phyloP scores from a whole-genome alignment of 2,329 filamentous ascomycete genomes.

The Xylariaceae sp. region DNA sequence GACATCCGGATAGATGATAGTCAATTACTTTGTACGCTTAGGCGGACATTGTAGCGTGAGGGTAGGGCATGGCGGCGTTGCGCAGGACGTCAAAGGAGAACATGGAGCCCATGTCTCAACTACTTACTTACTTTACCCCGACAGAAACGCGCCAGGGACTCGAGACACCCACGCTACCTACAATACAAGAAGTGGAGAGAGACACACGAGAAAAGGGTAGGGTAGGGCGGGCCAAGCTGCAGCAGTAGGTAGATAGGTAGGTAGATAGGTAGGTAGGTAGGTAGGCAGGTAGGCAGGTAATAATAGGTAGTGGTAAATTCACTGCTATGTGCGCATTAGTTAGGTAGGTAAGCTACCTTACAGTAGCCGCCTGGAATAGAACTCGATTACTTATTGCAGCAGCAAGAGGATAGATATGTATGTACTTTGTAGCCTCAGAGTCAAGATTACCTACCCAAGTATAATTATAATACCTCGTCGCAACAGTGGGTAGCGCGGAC shows the following conservation, averaged over 20 bases:
- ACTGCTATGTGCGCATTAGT: too few relatives aligned
- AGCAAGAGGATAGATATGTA: too few relatives aligned
- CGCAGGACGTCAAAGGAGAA: conserved; percentile 8
- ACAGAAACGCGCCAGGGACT: conserved; percentile 9
- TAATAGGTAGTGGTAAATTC: too few relatives aligned
- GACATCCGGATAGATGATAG: neutral
- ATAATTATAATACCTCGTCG: neutral
- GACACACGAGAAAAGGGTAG: neutral
- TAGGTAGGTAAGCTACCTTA: too few relatives aligned
- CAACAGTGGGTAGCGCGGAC: conserved; percentile 6
- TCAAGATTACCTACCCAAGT: neutral
- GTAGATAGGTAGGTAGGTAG: neutral
- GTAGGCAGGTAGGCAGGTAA: too few relatives aligned
- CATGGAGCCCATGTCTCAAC: conserved; percentile 13
- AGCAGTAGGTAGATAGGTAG: neutral
- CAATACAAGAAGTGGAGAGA: conserved; percentile 8
- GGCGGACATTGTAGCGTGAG: conserved; percentile 6
- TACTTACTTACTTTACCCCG: conserved; percentile 5
- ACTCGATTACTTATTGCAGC: too few relatives aligned
- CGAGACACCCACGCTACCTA: too few relatives aligned
- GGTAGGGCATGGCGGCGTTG: conserved; percentile 9
- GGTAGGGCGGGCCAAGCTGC: conserved; percentile 1
- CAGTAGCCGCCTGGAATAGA: too few relatives aligned
- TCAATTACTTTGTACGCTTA: neutral
- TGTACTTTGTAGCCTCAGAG: too few relatives aligned